A percentile compares a stretch with the other conserved stretches of the same genome.
These are phyloP conservation scores for Cytospora piceicola DNA, from an alignment of 2,329 filamentous ascomycete genomes.

Conservation along the genomic window DNA sequence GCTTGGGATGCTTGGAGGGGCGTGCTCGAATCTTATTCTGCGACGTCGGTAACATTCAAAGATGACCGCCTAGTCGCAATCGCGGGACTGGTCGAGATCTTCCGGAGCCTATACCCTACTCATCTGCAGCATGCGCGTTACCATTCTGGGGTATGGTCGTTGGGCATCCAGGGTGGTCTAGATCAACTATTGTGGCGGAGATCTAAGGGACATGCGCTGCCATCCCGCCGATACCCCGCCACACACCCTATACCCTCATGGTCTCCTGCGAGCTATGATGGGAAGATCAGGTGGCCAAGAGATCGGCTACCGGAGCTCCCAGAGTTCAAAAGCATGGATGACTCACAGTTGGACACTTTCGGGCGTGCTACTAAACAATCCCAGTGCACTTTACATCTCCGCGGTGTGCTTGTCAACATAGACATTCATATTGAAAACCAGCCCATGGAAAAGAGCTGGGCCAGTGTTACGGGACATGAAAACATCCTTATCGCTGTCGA, in stretches of 20 bases:
- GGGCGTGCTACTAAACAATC: conserved; percentile 1
- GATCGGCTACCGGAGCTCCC: not conserved
- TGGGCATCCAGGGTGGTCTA: not conserved
- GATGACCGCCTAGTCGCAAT: conserved; percentile 16
- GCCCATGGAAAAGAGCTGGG: not conserved
- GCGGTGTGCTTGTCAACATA: conserved; percentile 2
- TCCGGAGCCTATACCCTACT: not conserved
- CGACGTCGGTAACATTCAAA: not conserved
- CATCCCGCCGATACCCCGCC: not conserved
- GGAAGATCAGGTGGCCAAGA: not conserved
- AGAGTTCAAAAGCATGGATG: not conserved
- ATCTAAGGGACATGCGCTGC: not conserved
- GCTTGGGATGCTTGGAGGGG: not conserved
- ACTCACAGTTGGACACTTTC: not conserved
- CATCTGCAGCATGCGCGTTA: not conserved
- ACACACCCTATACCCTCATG: conserved; percentile 10
- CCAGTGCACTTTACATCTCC: conserved; percentile 7
- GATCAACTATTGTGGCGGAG: conserved; percentile 1
- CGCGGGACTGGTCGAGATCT: not conserved
- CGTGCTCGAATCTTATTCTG: conserved; percentile 1
- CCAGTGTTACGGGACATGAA: not conserved
- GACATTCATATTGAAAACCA: not conserved
- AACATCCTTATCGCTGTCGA: not conserved
- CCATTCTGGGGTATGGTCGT: conserved; percentile 4
- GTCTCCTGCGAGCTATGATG: conserved; percentile 4